phyloP scores from a whole-genome alignment of 177 flowering plant species.

The Vitis hybrid region DNA sequence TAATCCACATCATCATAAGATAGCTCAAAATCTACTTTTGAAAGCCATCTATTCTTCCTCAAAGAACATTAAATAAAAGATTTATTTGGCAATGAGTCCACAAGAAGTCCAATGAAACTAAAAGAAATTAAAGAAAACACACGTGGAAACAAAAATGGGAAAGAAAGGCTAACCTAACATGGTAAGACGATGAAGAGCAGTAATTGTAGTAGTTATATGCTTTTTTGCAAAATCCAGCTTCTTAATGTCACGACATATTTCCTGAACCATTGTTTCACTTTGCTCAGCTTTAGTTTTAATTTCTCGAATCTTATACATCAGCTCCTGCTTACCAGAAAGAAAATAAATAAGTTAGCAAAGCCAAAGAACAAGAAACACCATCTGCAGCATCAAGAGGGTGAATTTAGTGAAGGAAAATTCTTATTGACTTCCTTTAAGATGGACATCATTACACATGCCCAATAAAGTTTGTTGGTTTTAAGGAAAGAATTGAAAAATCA shows the following conservation, averaged over 20 bases:
- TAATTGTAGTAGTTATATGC: constrained; percentile 94
- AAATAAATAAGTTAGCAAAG: neutral
- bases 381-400: neutral
- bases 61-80: neutral
- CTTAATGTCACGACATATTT: constrained; percentile 98
- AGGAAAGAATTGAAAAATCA: neutral
- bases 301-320: constrained; percentile 90
- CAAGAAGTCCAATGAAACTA: no score
- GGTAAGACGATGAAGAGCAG: constrained; percentile 99
- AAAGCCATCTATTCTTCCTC: no score
- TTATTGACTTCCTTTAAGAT: neutral
- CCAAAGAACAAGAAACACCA: neutral
- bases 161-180: constrained; percentile 73
- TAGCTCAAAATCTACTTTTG: no score
- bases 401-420: no score
- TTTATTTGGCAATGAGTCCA: no score
- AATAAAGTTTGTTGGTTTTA: neutral
- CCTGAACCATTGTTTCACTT: constrained; percentile 99
- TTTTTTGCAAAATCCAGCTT: constrained; percentile 98
- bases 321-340: constrained; percentile 56
- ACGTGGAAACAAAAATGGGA: neutral
- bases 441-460: neutral
- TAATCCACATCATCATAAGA: no score
- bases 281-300: constrained; percentile 98
- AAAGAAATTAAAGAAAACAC: neutral